These are phyloP conservation scores for Saccharomyces jurei DNA, from an alignment of 805 yeast species.

Conservation along the genomic window DNA sequence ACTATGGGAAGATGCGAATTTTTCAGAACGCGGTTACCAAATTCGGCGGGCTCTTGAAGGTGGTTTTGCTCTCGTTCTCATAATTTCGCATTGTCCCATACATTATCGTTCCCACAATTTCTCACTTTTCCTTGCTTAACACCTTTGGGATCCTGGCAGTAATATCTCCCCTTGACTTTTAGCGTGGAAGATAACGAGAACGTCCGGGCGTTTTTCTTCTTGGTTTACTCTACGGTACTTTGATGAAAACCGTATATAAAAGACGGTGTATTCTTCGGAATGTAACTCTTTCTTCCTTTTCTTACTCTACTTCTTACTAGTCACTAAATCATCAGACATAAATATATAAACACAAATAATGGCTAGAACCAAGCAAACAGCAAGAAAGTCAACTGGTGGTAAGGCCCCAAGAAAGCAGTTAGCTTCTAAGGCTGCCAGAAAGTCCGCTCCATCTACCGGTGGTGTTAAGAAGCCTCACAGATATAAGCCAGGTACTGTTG, in stretches of 20 bases:
- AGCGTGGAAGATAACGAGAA: neutral
- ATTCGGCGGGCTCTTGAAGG: neutral
- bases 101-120: conserved; percentile 15
- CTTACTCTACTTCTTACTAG: neutral
- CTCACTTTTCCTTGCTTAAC: conserved; percentile 9
- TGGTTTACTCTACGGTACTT: neutral
- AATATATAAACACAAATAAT: conserved; percentile 30
- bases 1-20: conserved; percentile 16
- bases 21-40: conserved; percentile 9
- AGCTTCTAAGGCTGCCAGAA: conserved; percentile 90
- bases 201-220: neutral
- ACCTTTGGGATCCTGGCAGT: neutral
- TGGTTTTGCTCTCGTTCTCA: conserved; percentile 3
- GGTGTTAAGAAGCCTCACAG: conserved; percentile 94
- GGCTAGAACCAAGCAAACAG: conserved; percentile 94
- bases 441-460: conserved; percentile 84
- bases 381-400: conserved; percentile 94
- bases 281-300: neutral
- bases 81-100: conserved; percentile 16
- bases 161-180: neutral
- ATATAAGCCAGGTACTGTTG: conserved; percentile 96
- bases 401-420: conserved; percentile 92
- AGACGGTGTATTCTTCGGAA: neutral
- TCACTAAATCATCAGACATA: neutral
- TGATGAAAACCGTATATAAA: conserved; percentile 2